Conservation (phyloP, 352 stramenopile genomes). For the Phytopythium helicoides region DNA sequence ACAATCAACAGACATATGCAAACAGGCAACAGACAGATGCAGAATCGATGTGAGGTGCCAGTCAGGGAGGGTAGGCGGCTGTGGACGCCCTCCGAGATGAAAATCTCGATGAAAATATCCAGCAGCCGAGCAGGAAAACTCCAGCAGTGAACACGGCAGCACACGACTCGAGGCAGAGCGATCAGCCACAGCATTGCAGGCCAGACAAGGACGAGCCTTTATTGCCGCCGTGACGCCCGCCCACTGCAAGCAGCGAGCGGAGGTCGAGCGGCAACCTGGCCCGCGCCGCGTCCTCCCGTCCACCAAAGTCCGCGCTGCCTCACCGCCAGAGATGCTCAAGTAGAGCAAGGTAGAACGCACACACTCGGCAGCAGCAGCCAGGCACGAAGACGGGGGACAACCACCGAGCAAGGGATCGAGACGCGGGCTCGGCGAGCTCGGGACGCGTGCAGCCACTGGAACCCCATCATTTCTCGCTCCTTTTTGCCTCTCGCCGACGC, state of each 20-base stretch:
- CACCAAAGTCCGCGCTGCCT: not conserved
- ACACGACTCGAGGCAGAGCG: not conserved
- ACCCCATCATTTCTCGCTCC: conserved; percentile 74
- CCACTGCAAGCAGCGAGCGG: conserved; percentile 13
- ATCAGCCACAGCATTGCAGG: not conserved
- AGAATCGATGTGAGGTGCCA: too few relatives aligned
- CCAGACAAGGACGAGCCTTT: conserved; percentile 69
- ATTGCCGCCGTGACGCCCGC: conserved; percentile 52
- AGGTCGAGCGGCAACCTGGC: conserved; percentile 33
- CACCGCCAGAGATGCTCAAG: not conserved
- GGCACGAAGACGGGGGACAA: not conserved
- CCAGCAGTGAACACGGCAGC: not conserved
- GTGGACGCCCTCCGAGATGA: too few relatives aligned
- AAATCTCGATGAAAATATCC: too few relatives aligned
- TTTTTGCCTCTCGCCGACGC: conserved; percentile 23
- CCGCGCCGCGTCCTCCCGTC: not conserved
- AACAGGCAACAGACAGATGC: too few relatives aligned
- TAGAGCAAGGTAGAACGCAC: not conserved
- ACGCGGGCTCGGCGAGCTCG: conserved; percentile 2
- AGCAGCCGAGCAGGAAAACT: too few relatives aligned
- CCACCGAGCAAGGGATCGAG: not conserved
- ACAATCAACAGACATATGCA: too few relatives aligned
- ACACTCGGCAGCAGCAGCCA: not conserved
- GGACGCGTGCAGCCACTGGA: conserved; percentile 26
- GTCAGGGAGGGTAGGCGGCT: too few relatives aligned